phyloP scores from a whole-genome alignment of 495 filamentous ascomycete genomes.

The Elasticomyces elasticus region DNA sequence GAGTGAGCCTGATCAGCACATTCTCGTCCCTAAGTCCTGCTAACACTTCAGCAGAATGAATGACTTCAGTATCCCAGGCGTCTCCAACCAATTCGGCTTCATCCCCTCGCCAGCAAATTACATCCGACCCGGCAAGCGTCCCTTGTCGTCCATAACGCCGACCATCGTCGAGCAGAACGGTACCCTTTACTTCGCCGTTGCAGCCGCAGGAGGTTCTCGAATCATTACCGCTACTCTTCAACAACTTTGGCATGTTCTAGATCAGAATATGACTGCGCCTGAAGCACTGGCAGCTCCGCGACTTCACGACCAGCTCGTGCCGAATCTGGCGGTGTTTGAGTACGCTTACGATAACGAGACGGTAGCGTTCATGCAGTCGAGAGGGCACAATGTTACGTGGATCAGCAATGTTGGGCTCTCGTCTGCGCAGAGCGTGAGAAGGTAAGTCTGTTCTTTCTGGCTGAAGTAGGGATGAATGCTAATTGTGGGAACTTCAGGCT shows the following conservation, averaged over 20 bases:
- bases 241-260: conserved; percentile 62
- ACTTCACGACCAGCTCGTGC: conserved; percentile 75
- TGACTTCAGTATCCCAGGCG: conserved; percentile 67
- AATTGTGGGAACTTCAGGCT: conserved; percentile 21
- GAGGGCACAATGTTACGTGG: conserved; percentile 70
- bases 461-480: neutral
- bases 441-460: conserved; percentile 18
- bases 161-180: conserved; percentile 66
- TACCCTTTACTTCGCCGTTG: conserved; percentile 58
- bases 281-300: conserved; percentile 58
- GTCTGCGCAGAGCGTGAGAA: conserved; percentile 60
- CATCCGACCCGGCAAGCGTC: conserved; percentile 69
- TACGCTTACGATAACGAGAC: conserved; percentile 57
- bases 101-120: conserved; percentile 71
- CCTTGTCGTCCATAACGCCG: conserved; percentile 69
- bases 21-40: neutral
- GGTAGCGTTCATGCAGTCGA: conserved; percentile 49
- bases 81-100: conserved; percentile 71
- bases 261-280: conserved; percentile 46
- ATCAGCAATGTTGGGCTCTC: conserved; percentile 47
- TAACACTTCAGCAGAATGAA: conserved; percentile 48
- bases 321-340: conserved; percentile 60
- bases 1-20: conserved; percentile 33
- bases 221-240: conserved; percentile 82
- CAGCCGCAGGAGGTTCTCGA: conserved; percentile 74